Conservation (phyloP, 257 asterid species). For the Petunia axillaris region DNA sequence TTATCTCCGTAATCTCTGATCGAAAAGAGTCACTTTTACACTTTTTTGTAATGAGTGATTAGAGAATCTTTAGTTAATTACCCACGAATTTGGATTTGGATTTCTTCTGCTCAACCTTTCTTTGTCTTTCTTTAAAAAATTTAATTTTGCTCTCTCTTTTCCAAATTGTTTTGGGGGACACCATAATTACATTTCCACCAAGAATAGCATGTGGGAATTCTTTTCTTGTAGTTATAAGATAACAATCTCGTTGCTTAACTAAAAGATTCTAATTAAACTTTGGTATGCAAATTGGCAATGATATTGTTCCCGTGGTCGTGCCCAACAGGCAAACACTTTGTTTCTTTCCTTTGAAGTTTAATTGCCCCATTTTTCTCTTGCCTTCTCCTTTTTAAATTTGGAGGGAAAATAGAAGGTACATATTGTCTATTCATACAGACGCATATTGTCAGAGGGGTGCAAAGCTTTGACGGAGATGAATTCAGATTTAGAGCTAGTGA, state of each 20-base stretch:
- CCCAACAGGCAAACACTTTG: not conserved
- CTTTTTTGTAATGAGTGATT: conserved; percentile 24
- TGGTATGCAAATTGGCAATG: conserved; percentile 5
- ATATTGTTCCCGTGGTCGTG: not conserved
- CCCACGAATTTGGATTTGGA: not conserved
- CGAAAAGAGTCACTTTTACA: conserved; percentile 49
- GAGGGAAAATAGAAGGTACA: not conserved
- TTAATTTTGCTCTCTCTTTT: conserved; percentile 27
- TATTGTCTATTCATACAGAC: not conserved
- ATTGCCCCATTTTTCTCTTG: not conserved
- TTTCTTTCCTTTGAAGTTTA: not conserved
- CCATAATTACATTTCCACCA: conserved; percentile 63
- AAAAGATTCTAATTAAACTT: not conserved
- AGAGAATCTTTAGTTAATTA: not conserved
- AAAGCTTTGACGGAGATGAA: not conserved
- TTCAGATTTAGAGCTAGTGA: no score
- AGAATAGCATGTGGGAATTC: conserved; percentile 29
- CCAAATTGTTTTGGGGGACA: conserved; percentile 43
- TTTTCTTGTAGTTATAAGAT: conserved; percentile 8
- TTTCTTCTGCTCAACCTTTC: conserved; percentile 30
- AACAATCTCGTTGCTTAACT: conserved; percentile 20
- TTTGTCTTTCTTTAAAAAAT: conserved; percentile 25
- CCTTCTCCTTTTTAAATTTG: not conserved
- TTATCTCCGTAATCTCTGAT: conserved; percentile 30
- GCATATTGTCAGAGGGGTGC: not conserved